Evolutionary conservation across 768 basidiomycete species (phyloP).

Genomic region (Neoboletus brunneissimus): DNA sequence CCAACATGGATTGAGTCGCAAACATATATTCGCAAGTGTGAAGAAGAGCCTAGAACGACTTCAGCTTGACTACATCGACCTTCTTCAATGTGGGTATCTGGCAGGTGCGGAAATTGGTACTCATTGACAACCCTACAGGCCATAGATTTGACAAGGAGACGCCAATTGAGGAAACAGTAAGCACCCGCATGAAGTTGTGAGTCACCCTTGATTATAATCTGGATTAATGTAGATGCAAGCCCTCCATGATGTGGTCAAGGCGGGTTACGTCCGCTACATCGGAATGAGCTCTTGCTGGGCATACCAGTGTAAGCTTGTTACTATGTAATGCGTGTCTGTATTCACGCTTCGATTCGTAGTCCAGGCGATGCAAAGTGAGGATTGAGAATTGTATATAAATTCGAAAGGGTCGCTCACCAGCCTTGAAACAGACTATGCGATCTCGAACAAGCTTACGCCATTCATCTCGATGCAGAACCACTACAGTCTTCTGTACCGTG

Average conservation of each 20-base stretch:
- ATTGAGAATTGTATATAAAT: background rate
- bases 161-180: conserved; percentile 45
- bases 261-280: conserved; percentile 47
- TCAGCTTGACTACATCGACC: conserved; percentile 54
- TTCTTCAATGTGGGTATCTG: conserved; percentile 44
- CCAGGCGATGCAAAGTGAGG: conserved; percentile 41
- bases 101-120: background rate
- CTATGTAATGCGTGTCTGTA: background rate
- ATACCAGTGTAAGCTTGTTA: conserved; percentile 34
- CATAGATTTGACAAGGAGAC: conserved; percentile 52
- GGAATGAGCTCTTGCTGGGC: conserved; percentile 44
- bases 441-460: conserved; percentile 43
- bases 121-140: conserved; percentile 22
- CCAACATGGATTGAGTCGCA: conserved; percentile 45
- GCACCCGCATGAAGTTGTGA: background rate
- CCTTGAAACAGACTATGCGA: conserved; percentile 35
- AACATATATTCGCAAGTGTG: conserved; percentile 60
- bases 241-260: conserved; percentile 48
- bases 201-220: background rate
- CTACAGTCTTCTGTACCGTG: conserved; percentile 54
- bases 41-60: conserved; percentile 42
- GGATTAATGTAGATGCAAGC: conserved; percentile 40
- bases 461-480: conserved; percentile 69
- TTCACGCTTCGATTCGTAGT: conserved; percentile 22
- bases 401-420: background rate